A percentile compares a stretch with the other conserved stretches of the same genome.
These are phyloP conservation scores for Parascedosporium putredinis DNA, from an alignment of 2,329 filamentous ascomycete species.

Conservation along the genomic window DNA sequence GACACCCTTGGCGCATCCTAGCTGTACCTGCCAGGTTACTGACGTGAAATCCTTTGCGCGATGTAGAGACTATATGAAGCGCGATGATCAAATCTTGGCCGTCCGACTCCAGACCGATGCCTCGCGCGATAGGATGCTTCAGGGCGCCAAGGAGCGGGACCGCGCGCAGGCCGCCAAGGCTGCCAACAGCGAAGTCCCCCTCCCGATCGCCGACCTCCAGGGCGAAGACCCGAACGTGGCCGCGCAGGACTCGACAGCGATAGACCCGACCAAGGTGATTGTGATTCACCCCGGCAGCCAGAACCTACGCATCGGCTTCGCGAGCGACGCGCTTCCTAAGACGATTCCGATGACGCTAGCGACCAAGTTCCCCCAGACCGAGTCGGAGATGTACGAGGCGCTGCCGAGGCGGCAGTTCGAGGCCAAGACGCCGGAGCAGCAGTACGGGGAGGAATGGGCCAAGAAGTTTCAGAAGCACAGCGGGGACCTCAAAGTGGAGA, in stretches of 20 bases:
- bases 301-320: constrained; percentile 85
- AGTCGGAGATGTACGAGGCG: constrained; percentile 72
- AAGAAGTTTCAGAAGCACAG: constrained; percentile 73
- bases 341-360: constrained; percentile 91
- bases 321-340: constrained; percentile 91
- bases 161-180: constrained; percentile 72
- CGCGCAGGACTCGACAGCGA: constrained; percentile 38
- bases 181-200: constrained; percentile 54
- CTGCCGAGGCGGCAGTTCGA: constrained; percentile 63
- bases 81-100: constrained; percentile 90
- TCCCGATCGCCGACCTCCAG: constrained; percentile 50
- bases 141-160: constrained; percentile 79
- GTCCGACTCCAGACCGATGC: constrained; percentile 83
- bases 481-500: constrained; percentile 76
- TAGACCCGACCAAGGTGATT: constrained; percentile 80
- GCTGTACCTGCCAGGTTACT: too few species aligned
- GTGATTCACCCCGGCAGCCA: constrained; percentile 94
- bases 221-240: constrained; percentile 45
- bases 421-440: constrained; percentile 57
- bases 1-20: too few species aligned
- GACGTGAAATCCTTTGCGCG: too few species aligned
- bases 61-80: constrained; percentile 89
- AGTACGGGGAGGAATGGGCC: constrained; percentile 75
- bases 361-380: constrained; percentile 63
- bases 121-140: constrained; percentile 70